Evolutionary conservation across 2,329 filamentous ascomycete species (phyloP), one percentile per base, ranked within the genome.

Genomic region (Fusarium globosum): DNA sequence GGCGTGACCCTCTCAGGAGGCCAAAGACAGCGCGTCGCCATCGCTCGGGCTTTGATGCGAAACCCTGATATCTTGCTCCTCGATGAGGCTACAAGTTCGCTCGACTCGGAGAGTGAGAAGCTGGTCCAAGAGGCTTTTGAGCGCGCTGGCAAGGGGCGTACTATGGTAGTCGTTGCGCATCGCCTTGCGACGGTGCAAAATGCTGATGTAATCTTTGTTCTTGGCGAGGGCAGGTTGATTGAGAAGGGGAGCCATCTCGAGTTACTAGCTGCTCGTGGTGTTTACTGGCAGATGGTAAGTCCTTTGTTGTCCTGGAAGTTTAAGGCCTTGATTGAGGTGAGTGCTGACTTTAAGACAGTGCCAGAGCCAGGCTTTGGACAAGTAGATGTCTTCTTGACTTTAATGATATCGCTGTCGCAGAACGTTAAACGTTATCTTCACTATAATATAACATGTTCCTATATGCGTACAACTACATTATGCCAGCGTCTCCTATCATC

Each of bases 101-200:
- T 94, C 5, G 92, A 94, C 76, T 89, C 87, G 2, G 88, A 91
- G 77, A 87, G 86, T 48, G 88, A 90, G 80, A 85, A 88, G 78
- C 82, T 89, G n/a, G 88, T 90, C 3, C 88, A 95, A 80, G 85
- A 84, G 2, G 92, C 92, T 0, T 89, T 95, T 78, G 91, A 94
- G 83, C 85, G 85, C 26, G 90, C 89, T 0, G 86, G 86, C 4
- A 85, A 86, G 72, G 88, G 88, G 2, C 83, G 88, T 6, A 90
- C 93, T 3, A 93, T 93, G 69, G 85, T 96, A 4, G 92, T 92
- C 4, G 92, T 96, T 15, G 93, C 94, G 1, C 94, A 96, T 79
- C 86, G 93, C 12, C 85, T 96, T 52, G 91, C 91, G 0, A 96
- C 92, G 11, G 90, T 95, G 26, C 92, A 93, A 80, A 92, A 95